phyloP scores from a whole-genome alignment of 805 yeast species.

The Lipomyces kockii region DNA sequence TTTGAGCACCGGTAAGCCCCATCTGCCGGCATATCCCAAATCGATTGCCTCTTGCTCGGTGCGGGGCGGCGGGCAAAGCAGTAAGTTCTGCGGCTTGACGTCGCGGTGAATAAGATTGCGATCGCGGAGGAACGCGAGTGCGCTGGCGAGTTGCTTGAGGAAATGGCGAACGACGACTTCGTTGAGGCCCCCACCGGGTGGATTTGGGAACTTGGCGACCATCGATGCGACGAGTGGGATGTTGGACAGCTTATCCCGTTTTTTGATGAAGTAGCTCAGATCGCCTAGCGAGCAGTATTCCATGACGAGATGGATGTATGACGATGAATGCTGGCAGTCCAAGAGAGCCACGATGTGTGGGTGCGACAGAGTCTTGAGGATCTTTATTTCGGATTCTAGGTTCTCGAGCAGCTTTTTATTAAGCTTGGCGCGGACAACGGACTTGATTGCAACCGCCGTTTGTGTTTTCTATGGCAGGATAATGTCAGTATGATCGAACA shows the following conservation, averaged over 20 bases:
- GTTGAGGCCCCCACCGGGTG: slow-evolving; percentile 77
- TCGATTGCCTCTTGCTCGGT: slow-evolving; percentile 63
- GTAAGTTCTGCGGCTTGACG: slow-evolving; percentile 86
- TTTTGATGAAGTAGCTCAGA: slow-evolving; percentile 81
- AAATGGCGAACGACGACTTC: slow-evolving; percentile 80
- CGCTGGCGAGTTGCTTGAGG: slow-evolving; percentile 81
- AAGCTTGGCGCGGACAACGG: slow-evolving; percentile 80
- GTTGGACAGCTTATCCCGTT: slow-evolving; percentile 69
- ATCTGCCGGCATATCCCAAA: slow-evolving; percentile 69
- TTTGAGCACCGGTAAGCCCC: slow-evolving; percentile 88
- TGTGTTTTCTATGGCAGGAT: slow-evolving; percentile 36
- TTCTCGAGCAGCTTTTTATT: slow-evolving; percentile 88
- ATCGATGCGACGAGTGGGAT: slow-evolving; percentile 81
- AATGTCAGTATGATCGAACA: slow-evolving; percentile 6
- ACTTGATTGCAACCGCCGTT: slow-evolving; percentile 82
- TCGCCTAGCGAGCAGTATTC: slow-evolving; percentile 97
- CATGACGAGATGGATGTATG: slow-evolving; percentile 87
- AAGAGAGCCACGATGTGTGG: slow-evolving; percentile 89
- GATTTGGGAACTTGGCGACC: slow-evolving; percentile 81
- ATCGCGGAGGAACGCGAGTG: slow-evolving; percentile 78
- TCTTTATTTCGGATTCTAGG: slow-evolving; percentile 88
- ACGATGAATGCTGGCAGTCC: slow-evolving; percentile 77
- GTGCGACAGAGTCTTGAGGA: slow-evolving; percentile 83
- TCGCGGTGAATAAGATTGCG: slow-evolving; percentile 92
- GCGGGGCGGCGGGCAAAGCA: slow-evolving; percentile 81